Evolutionary conservation across 225 moss, liverwort and hornwort species (phyloP).

Genomic region (Asterella californica): DNA sequence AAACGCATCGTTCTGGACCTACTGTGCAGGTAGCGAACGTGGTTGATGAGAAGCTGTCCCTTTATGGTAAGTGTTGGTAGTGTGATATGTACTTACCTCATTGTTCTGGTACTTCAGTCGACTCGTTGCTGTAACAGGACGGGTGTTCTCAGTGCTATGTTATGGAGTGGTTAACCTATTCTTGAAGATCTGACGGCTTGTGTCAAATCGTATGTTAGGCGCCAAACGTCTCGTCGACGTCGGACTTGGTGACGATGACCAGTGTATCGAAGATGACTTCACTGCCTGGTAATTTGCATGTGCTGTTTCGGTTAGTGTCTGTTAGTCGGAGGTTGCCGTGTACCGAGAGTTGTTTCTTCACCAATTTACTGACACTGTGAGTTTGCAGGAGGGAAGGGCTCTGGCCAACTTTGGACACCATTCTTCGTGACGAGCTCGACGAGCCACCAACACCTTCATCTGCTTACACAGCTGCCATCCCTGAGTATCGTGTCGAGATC

Average conservation of each 20-base stretch:
- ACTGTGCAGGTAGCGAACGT: conserved; percentile 27
- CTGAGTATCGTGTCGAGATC: conserved; percentile 65
- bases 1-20: background rate
- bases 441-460: conserved; percentile 32
- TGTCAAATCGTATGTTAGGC: conserved; percentile 33
- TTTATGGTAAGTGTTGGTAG: conserved; percentile 26
- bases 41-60: conserved; percentile 37
- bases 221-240: conserved; percentile 57
- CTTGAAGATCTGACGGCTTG: background rate
- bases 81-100: background rate
- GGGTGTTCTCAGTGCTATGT: background rate
- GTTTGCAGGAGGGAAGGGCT: conserved; percentile 57
- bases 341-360: background rate
- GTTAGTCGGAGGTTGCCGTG: background rate
- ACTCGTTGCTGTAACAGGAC: background rate
- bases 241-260: conserved; percentile 84
- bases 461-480: conserved; percentile 66
- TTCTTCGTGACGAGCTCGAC: conserved; percentile 48
- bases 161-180: background rate
- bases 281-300: conserved; percentile 51
- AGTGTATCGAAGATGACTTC: conserved; percentile 92
- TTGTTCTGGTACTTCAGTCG: background rate
- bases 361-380: background rate
- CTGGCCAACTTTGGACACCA: conserved; percentile 60
- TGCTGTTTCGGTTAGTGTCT: background rate